Evolutionary conservation across 2,329 filamentous ascomycete genomes (phyloP), one percentile per base, ranked within the genome.

Genomic region (Drechslerella coelobrocha): DNA sequence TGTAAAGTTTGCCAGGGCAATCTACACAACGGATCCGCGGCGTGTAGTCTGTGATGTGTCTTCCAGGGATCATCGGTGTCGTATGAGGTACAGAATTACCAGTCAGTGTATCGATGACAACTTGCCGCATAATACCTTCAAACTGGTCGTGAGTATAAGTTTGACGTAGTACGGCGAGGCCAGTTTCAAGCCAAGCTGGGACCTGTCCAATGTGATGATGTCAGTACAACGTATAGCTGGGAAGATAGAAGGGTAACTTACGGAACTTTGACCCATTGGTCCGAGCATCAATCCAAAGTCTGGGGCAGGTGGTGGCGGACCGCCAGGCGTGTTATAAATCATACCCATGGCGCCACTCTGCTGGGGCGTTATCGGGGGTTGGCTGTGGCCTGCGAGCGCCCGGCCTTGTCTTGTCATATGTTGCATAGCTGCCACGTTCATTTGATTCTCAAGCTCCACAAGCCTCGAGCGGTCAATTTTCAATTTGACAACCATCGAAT

Each of bases 1-100:
- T 96, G 79, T 99, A 99, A 9, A 96, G 82, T 79, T 97, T 97
- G 27, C 91, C 91, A 0, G 91, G 91, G 78, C 94, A 97, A 78
- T 99, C 94, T 50, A 89, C 86, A 78, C 94, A 99, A 66, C 91
- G 85, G 73, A 99, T 97, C 54, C 94, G 85, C 7, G 94, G 94
- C 53, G 96, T 83, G 79, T 89, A 97, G 80, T 90, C 89, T 75
- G 72, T 89, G 85, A 71, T 83, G 82, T 59, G 84, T 88, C 7
- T 84, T 80, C 78, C 76, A 12, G 77, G 76, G 8, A 80, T 68
- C 34, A 76, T 73, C 24, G 79, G 69, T 78, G 83, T 76, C 78
- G 82, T 80, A 26, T 81, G 80, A 37, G 86, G 81, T 54, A 89
- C 83, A 21, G 87, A 85, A 19, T 84, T 80, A 71, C 89, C 86